A percentile compares a stretch with the other conserved stretches of the same genome.
phyloP scores from a whole-genome alignment of 441 rosid species.

The Adansonia gregorii region DNA sequence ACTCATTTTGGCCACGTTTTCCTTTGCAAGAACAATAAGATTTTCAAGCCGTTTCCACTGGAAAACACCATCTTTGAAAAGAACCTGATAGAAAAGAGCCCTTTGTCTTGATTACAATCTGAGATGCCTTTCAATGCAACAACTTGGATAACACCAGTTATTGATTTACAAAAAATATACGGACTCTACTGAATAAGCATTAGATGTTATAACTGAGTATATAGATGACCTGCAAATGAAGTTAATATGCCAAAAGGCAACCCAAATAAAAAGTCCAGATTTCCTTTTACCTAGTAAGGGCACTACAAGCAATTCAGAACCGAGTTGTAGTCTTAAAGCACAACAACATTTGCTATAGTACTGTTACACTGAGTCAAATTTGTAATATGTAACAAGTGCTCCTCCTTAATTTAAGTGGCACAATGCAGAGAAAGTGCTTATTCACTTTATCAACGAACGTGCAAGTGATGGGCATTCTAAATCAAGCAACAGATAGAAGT shows the following conservation, averaged over 20 bases:
- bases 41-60: constrained; percentile 97
- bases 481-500: constrained; percentile 7
- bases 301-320: not conserved
- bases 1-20: constrained; percentile 92
- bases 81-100: constrained; percentile 54
- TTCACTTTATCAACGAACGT: not conserved
- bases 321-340: not conserved
- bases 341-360: not conserved
- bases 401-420: constrained; percentile 5
- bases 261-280: not conserved
- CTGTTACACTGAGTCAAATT: constrained; percentile 10
- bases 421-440: constrained; percentile 6
- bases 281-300: not conserved
- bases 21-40: constrained; percentile 88
- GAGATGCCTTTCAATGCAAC: constrained; percentile 18
- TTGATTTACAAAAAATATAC: not conserved
- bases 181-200: constrained; percentile 6
- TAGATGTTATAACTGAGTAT: not conserved
- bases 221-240: not conserved
- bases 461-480: not conserved
- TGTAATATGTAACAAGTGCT: constrained; percentile 3
- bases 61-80: constrained; percentile 85
- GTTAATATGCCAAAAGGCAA: not conserved
- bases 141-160: constrained; percentile 13
- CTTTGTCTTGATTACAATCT: constrained; percentile 19